Evolutionary conservation across 2,329 filamentous ascomycete species (phyloP), one percentile per base, ranked within the genome.

Genomic region (Xylariomycetidae sp.): DNA sequence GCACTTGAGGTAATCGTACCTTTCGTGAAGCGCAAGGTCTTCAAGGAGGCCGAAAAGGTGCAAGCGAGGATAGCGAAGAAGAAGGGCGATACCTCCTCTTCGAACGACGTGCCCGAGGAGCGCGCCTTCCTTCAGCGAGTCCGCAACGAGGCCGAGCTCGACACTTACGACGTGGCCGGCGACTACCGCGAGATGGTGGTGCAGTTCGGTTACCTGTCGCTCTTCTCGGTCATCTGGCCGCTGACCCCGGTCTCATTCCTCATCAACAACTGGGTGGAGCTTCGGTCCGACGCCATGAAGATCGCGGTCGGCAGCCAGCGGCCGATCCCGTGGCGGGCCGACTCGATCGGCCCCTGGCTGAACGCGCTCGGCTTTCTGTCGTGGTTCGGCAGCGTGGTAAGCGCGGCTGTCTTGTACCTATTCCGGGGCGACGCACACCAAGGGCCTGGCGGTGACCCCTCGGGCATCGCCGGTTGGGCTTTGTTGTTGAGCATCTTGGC

Each of bases 141-240:
- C 4, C 82, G 90, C 20, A 74, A 84, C 44, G 88, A 98, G 59
- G 84, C 87, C 1, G 79, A 86, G 42, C 74, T 96, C 0, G 84
- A 81, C 25, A 70, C 79, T 13, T 98, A 98, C 62, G 86, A 97
- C 56, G 90, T 97, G 2, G 87, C 88, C 1, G 74, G 77, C 13
- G 92, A 98, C 56, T 86, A 96, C 42, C 76, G 92, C 23, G 92
- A 98, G 64, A 95, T 95, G 88, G 78, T 88, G 17, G 78, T 95
- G 40, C 87, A 92, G 50, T 84, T 80, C 48, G 77, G 74, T 18
- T 97, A 96, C 57, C 72, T 98, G 1, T 83, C 85, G 0, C 73
- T 97, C 8, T 97, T 97, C 60, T 92, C 87, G 0, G 85, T 92
- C 3, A 80, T 95, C 34, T 98, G 92, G 92, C 92, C 92, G 0